phyloP scores from a whole-genome alignment of 345 rosid genomes.

The Camelina neglecta region DNA sequence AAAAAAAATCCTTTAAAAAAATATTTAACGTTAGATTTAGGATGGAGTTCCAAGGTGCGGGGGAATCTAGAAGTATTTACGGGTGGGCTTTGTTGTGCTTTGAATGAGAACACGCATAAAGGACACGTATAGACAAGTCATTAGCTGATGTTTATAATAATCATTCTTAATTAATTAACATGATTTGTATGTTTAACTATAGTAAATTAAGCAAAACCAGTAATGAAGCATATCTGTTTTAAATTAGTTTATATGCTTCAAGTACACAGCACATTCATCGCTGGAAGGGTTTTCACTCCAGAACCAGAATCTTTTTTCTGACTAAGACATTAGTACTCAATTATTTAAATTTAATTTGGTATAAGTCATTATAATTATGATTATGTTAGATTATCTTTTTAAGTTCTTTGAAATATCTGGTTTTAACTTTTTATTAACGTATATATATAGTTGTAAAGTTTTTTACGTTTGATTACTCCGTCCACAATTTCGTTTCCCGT shows the following conservation, averaged over 20 bases:
- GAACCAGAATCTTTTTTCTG: conserved; percentile 19
- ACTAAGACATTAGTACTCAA: conserved; percentile 18
- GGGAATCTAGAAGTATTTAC: conserved; percentile 20
- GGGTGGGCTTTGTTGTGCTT: neutral
- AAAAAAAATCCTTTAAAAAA: neutral
- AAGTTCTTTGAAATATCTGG: too few relatives aligned
- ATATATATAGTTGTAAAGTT: neutral
- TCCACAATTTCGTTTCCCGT: neutral
- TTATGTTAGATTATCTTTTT: neutral
- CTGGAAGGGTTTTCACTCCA: conserved; percentile 23
- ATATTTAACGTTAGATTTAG: conserved; percentile 18
- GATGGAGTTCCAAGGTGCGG: conserved; percentile 13
- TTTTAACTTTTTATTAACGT: too few relatives aligned
- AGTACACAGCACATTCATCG: conserved; percentile 13
- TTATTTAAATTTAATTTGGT: conserved; percentile 28
- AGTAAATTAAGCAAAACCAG: conserved; percentile 7
- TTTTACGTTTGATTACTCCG: neutral
- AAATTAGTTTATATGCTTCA: neutral
- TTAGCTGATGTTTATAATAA: conserved; percentile 11
- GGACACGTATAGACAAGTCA: conserved; percentile 18
- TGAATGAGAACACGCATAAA: conserved; percentile 7
- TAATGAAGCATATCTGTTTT: conserved; percentile 14
- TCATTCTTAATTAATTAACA: neutral
- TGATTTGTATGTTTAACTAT: neutral
- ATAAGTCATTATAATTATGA: conserved; percentile 26